These are phyloP conservation scores for Colletotrichum sp. DNA, from an alignment of 2,329 filamentous ascomycete genomes.

Conservation along the genomic window DNA sequence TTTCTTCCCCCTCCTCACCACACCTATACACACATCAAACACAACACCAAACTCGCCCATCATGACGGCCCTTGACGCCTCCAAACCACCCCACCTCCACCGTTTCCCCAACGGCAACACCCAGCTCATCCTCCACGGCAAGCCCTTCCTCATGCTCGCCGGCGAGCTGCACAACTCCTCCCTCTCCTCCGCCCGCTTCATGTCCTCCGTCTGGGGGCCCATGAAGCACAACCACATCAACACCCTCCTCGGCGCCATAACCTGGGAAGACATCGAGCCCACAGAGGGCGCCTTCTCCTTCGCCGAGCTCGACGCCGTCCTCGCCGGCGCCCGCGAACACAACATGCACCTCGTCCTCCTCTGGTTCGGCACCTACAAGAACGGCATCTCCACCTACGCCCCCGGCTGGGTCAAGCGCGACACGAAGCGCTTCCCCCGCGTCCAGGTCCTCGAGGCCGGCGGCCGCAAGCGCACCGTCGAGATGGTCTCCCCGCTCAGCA, in stretches of 20 bases:
- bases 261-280: conserved; percentile 43
- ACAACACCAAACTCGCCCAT: neutral
- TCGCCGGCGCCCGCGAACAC: conserved; percentile 33
- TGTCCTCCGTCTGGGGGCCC: conserved; percentile 32
- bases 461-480: conserved; percentile 35
- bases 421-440: conserved; percentile 37
- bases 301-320: conserved; percentile 35
- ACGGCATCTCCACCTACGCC: conserved; percentile 39
- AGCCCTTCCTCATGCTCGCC: conserved; percentile 39
- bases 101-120: conserved; percentile 29
- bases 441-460: conserved; percentile 34
- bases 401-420: conserved; percentile 40
- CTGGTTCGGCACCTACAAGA: conserved; percentile 45
- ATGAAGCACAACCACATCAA: conserved; percentile 39
- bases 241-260: conserved; percentile 38
- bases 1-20: neutral
- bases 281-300: conserved; percentile 38
- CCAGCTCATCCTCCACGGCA: conserved; percentile 40
- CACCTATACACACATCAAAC: neutral
- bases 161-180: conserved; percentile 43
- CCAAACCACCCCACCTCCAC: conserved; percentile 21
- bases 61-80: conserved; percentile 11
- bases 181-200: conserved; percentile 35
- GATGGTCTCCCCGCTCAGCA: conserved; percentile 34
- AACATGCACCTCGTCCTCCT: conserved; percentile 39